Percentiles rank a stretch among this genome's conserved stretches.
These are phyloP conservation scores for Paecilomyces sp. DNA, from an alignment of 2,329 filamentous ascomycete genomes.

Conservation along the genomic window DNA sequence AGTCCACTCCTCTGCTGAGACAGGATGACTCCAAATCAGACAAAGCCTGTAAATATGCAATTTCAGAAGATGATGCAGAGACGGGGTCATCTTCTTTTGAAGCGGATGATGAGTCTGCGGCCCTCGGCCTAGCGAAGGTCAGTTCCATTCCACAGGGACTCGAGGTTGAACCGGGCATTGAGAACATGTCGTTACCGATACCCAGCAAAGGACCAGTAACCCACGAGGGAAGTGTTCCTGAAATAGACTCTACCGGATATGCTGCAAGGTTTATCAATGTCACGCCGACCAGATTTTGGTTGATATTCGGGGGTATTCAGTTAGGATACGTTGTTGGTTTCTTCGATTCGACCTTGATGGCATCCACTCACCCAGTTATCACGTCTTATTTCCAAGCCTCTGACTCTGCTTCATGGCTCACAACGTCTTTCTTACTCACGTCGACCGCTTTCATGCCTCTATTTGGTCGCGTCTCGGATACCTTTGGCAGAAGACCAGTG, in stretches of 20 bases:
- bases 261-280: slow-evolving; percentile 30
- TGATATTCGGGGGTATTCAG: slow-evolving; percentile 55
- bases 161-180: slow-evolving; percentile 18
- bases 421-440: slow-evolving; percentile 70
- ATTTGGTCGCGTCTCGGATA: slow-evolving; percentile 67
- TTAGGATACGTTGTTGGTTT: slow-evolving; percentile 50
- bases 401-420: slow-evolving; percentile 76
- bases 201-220: not conserved
- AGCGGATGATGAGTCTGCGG: not conserved
- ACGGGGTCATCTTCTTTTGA: not conserved
- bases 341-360: slow-evolving; percentile 77
- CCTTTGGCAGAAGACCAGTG: slow-evolving; percentile 60
- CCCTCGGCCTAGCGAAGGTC: slow-evolving; percentile 14
- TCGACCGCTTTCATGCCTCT: slow-evolving; percentile 70
- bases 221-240: not conserved
- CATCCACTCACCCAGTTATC: slow-evolving; percentile 71
- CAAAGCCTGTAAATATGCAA: not conserved
- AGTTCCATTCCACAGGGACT: slow-evolving; percentile 20
- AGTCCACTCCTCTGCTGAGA: slow-evolving; percentile 13
- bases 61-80: slow-evolving; percentile 1
- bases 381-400: slow-evolving; percentile 72
- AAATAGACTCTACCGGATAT: slow-evolving; percentile 13
- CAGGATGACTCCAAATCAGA: slow-evolving; percentile 1
- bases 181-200: slow-evolving; percentile 12
- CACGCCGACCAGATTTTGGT: slow-evolving; percentile 48